Evolutionary conservation across 2,329 filamentous ascomycete species (phyloP).

Genomic region (Nemania serpens): DNA sequence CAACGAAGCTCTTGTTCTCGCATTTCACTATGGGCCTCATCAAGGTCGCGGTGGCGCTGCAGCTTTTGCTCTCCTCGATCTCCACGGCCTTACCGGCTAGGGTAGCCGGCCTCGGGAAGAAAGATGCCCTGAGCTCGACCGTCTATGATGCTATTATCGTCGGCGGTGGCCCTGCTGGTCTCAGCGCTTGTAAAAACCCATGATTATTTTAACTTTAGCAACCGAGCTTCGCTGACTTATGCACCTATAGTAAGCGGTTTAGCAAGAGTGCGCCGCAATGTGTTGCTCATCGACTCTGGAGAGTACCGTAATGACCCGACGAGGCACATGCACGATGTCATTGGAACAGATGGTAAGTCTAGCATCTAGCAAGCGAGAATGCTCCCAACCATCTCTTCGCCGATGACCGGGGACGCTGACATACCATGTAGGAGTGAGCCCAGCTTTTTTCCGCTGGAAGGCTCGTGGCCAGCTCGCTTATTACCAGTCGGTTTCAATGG

Average conservation of each 20-base stretch:
- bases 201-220: neutral
- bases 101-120: neutral
- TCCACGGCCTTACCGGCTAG: slow-evolving; percentile 21
- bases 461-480: slow-evolving; percentile 57
- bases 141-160: slow-evolving; percentile 28
- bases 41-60: slow-evolving; percentile 21
- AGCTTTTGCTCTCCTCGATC: slow-evolving; percentile 19
- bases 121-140: neutral
- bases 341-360: slow-evolving; percentile 60
- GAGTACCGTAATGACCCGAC: slow-evolving; percentile 62
- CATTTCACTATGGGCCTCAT: slow-evolving; percentile 25
- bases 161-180: slow-evolving; percentile 26
- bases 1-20: neutral
- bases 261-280: slow-evolving; percentile 60
- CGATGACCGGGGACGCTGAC: neutral
- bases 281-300: slow-evolving; percentile 62
- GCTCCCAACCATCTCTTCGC: neutral
- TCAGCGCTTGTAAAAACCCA: slow-evolving; percentile 22
- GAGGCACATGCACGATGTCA: slow-evolving; percentile 64
- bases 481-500: slow-evolving; percentile 55
- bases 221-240: slow-evolving; percentile 3
- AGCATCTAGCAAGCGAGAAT: neutral
- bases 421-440: slow-evolving; percentile 52
- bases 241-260: slow-evolving; percentile 55
- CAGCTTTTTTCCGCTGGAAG: slow-evolving; percentile 57